Evolutionary conservation across 2,329 filamentous ascomycete species (phyloP), one percentile per base, ranked within the genome.

Genomic region (Nemania sp.): DNA sequence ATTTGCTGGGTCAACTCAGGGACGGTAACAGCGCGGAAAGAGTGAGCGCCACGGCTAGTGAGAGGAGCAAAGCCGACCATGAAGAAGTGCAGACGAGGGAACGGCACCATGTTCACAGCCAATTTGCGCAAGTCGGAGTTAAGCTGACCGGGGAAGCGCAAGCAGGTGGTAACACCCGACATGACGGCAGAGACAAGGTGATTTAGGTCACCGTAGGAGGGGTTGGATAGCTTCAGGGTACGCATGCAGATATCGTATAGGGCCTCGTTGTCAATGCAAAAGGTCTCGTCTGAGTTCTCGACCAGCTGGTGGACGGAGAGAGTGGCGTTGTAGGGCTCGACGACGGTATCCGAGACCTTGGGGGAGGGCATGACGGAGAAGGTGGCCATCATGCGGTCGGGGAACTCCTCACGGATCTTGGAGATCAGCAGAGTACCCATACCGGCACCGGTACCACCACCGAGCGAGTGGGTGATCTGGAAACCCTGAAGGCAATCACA

Each of bases 51-150:
- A 77, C 89, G 88, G 79, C 91, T 96, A 76, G 94, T 99, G 72
- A 99, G 86, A 74, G 94, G 94, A 77, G 94, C 93, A 76, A 99
- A 99, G 77, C 94, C 94, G 75, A 99, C 94, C 94, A 99, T 99
- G 88, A 99, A 99, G 88, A 99, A 99, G 81, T 99, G 94, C 62
- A 99, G 91, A 91, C 94, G 94, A 67, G 94, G 94, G 90, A 99
- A 99, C 61, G 94, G 94, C 79, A 99, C 94, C 84, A 99, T 99
- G 90, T 99, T 99, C 79, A 99, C 94, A 67, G 94, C 94, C 72
- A 99, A 81, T 85, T 99, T 99, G 82, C 94, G 91, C 68, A 99
- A 90, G 77, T 99, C 94, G 74, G 94, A 99, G 90, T 99, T 99
- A 67, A 99, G 89, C 85, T 99, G 94, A 75, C 94, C 94, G 53